Base-by-base conservation (phyloP, 768 basidiomycete genomes). In the Suillus weaverae region DNA sequence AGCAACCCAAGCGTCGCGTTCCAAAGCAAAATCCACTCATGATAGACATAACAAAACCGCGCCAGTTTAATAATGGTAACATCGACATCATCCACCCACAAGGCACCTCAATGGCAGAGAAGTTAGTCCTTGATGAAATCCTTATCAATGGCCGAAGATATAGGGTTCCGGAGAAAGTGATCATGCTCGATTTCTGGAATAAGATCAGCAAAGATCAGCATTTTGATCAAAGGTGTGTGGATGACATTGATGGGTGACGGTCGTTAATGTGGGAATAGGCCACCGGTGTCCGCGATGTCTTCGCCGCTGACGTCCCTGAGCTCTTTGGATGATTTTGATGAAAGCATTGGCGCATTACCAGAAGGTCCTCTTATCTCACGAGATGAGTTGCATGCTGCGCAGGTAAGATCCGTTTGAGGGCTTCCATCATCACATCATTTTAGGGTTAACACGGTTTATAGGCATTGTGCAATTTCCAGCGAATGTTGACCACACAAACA, bases 141-240 rank as follows among this genome's bases (percentile, higher is more conserved):
- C 78, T 92, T 60, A 94, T 94, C 70, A 94, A 94, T 70, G 92
- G 92, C 38, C 89, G 93, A 67, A 87, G 92, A 51, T 99, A 97
- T 78, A 83, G 95, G 71, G 89, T 99, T 30, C 97, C 97, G 4
- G 97, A 99, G 74, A 86, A 88, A 64, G 84, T 95, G 57, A 91
- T 99, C 69, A 84, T 92, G 54, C 84, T 99, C 56, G 97, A 99
- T 75, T 99, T 99, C 72, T 99, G 97, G 96, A 89, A 87, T 63
- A 95, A 91, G 75, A 81, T 92, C 64, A 84, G 78, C 68, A 76
- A 79, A 62, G 83, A 82, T 64, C 76, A 71, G 36, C 77, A 77
- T 66, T 76, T 73, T 41, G 77, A 77, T 62, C 67, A 77, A 54
- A 79, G 75, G 87, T 86, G 68, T 69, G 80, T 78, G 62, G 63